These are phyloP conservation scores for Mucor velutinosus DNA, from an alignment of 371 early-diverging fungal species.

Conservation along the genomic window DNA sequence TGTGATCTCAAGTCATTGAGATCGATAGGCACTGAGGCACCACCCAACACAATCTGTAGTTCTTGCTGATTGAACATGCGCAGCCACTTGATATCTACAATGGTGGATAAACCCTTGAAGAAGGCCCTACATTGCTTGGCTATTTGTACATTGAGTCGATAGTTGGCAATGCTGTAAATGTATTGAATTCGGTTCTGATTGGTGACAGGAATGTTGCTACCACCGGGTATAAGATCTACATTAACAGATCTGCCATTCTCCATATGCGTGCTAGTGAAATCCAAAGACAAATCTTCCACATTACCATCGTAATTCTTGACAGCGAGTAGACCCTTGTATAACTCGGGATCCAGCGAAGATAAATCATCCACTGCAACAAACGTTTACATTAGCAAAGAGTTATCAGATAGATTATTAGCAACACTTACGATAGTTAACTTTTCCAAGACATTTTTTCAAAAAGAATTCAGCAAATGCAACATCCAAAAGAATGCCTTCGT, in stretches of 20 bases:
- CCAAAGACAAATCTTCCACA: conserved; percentile 77
- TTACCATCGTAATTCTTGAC: conserved; percentile 81
- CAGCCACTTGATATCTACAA: conserved; percentile 77
- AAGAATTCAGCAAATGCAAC: conserved; percentile 93
- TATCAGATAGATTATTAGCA: background rate
- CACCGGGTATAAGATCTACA: conserved; percentile 79
- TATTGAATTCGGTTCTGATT: conserved; percentile 80
- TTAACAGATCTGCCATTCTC: conserved; percentile 61
- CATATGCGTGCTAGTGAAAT: conserved; percentile 76
- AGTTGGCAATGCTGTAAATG: conserved; percentile 81
- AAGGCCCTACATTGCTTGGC: conserved; percentile 86
- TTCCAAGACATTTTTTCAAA: conserved; percentile 84
- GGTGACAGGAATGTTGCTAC: conserved; percentile 79
- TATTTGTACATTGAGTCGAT: conserved; percentile 80
- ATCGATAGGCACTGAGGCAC: conserved; percentile 77
- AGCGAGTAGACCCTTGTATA: conserved; percentile 82
- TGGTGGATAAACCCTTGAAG: conserved; percentile 76
- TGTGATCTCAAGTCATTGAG: conserved; percentile 75
- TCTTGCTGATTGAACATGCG: conserved; percentile 88
- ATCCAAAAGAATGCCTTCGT: conserved; percentile 92
- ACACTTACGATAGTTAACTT: conserved; percentile 65
- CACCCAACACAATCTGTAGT: conserved; percentile 88
- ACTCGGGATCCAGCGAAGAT: conserved; percentile 82
- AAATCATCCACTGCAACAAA: conserved; percentile 84
- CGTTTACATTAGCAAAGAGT: background rate